Conservation (phyloP, 192 early-diverging fungal species). For the Coemansia sp. region DNA sequence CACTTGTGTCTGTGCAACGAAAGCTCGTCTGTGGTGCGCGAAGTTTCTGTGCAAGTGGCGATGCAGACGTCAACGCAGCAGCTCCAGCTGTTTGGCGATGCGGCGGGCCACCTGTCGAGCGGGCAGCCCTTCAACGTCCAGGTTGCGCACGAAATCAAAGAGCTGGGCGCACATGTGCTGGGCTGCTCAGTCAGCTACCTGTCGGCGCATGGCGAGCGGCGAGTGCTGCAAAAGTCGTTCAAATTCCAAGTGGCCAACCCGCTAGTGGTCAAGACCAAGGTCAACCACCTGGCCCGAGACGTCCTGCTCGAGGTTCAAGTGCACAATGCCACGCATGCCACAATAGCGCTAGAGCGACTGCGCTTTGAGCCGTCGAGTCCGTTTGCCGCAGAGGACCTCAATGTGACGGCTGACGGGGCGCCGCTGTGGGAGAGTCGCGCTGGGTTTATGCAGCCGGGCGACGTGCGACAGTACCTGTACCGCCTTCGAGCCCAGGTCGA, state of each 20-base stretch:
- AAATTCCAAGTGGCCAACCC: slow-evolving; percentile 97
- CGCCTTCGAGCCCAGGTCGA: slow-evolving; percentile 66
- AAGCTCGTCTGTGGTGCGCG: slow-evolving; percentile 58
- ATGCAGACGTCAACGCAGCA: slow-evolving; percentile 85
- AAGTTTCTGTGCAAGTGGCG: slow-evolving; percentile 75
- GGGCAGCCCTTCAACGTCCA: slow-evolving; percentile 71
- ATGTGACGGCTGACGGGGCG: slow-evolving; percentile 1
- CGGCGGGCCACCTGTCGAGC: slow-evolving; percentile 54
- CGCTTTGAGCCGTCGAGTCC: slow-evolving; percentile 76
- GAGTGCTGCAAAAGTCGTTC: slow-evolving; percentile 85
- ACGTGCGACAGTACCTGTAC: slow-evolving; percentile 90
- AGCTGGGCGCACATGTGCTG: slow-evolving; percentile 88
- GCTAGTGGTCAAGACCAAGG: slow-evolving; percentile 92
- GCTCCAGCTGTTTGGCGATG: slow-evolving; percentile 63
- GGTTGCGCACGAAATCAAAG: slow-evolving; percentile 92
- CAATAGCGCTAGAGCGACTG: slow-evolving; percentile 87
- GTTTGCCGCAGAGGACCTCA: slow-evolving; percentile 59
- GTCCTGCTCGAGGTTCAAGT: slow-evolving; percentile 92
- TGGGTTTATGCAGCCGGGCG: slow-evolving; percentile 60
- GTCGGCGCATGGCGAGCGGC: slow-evolving; percentile 62
- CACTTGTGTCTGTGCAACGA: slow-evolving; percentile 92
- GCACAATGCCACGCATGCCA: slow-evolving; percentile 74
- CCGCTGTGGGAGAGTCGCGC: slow-evolving; percentile 27
- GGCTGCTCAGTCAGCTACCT: slow-evolving; percentile 84
- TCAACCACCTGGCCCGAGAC: slow-evolving; percentile 68